These are phyloP conservation scores for Ustilago lituana DNA, from an alignment of 1,284 basidiomycete species.

Conservation along the genomic window DNA sequence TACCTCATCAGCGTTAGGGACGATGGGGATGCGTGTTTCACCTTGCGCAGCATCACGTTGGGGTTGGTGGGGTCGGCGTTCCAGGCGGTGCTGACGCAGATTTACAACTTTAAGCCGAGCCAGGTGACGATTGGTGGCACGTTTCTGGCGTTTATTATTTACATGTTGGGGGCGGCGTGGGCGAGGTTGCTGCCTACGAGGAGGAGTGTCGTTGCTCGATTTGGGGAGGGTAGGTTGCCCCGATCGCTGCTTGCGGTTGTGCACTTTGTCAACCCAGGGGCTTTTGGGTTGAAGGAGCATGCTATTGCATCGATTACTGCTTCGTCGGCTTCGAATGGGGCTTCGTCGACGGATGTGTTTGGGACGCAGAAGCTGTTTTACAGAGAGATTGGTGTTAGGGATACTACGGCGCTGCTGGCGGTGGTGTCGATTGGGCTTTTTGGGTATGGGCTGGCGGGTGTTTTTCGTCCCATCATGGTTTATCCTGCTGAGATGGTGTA, in stretches of 20 bases:
- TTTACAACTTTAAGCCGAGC: conserved; percentile 73
- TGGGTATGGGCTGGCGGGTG: conserved; percentile 73
- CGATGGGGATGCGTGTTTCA: conserved; percentile 74
- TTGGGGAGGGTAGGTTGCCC: conserved; percentile 49
- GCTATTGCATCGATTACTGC: conserved; percentile 74
- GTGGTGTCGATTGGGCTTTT: conserved; percentile 76
- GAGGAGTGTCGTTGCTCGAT: conserved; percentile 64
- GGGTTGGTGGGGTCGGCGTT: conserved; percentile 74
- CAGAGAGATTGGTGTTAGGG: conserved; percentile 8
- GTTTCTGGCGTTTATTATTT: conserved; percentile 74
- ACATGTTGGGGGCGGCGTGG: conserved; percentile 72
- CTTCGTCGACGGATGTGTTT: conserved; percentile 20
- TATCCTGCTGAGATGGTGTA: conserved; percentile 67
- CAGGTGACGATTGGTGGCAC: conserved; percentile 72
- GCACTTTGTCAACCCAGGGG: conserved; percentile 73
- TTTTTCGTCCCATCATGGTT: conserved; percentile 37
- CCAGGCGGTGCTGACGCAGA: conserved; percentile 70
- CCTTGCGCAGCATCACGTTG: conserved; percentile 73
- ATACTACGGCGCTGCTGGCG: conserved; percentile 73
- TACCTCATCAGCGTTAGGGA: conserved; percentile 74
- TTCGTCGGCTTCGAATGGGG: conserved; percentile 67
- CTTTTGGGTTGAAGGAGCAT: conserved; percentile 74
- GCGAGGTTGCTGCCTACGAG: conserved; percentile 64
- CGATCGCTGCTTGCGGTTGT: conserved; percentile 69
- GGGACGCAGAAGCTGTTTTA: conserved; percentile 49